These are phyloP conservation scores for Bryum argenteum DNA, from an alignment of 225 moss, liverwort and hornwort genomes.

Conservation along the genomic window DNA sequence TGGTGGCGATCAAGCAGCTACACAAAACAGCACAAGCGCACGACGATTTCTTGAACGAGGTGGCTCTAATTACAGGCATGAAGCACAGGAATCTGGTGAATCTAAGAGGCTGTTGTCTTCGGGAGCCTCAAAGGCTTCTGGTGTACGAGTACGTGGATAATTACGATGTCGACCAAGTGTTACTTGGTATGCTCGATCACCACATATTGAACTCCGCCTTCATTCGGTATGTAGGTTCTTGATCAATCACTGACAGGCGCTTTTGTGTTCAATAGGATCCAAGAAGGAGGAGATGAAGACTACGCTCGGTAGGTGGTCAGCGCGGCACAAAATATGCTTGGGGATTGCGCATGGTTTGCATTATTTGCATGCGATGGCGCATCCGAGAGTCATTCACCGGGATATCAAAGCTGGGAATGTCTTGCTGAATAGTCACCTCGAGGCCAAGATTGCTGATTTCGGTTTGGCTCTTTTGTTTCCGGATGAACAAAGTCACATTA, in stretches of 20 bases:
- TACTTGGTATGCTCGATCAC: neutral
- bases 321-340: neutral
- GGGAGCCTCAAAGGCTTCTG: constrained; percentile 23
- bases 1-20: constrained; percentile 31
- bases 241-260: no score
- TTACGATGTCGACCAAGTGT: constrained; percentile 23
- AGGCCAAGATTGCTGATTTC: constrained; percentile 1
- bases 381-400: neutral
- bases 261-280: neutral
- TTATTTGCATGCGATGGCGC: constrained; percentile 3
- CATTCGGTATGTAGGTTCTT: neutral
- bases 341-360: constrained; percentile 2
- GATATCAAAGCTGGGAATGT: constrained; percentile 10
- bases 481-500: neutral
- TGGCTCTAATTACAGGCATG: constrained; percentile 32
- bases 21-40: constrained; percentile 6
- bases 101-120: constrained; percentile 28
- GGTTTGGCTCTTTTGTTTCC: constrained; percentile 1
- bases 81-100: constrained; percentile 36
- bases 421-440: neutral
- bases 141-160: constrained; percentile 35
- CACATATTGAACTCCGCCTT: neutral
- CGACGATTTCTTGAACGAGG: constrained; percentile 31
- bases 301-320: neutral
- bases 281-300: neutral